Percentiles rank a stretch among this genome's conserved stretches.
These are phyloP conservation scores for Talaromyces sp. DNA, from an alignment of 2,329 filamentous ascomycete species.

Conservation along the genomic window DNA sequence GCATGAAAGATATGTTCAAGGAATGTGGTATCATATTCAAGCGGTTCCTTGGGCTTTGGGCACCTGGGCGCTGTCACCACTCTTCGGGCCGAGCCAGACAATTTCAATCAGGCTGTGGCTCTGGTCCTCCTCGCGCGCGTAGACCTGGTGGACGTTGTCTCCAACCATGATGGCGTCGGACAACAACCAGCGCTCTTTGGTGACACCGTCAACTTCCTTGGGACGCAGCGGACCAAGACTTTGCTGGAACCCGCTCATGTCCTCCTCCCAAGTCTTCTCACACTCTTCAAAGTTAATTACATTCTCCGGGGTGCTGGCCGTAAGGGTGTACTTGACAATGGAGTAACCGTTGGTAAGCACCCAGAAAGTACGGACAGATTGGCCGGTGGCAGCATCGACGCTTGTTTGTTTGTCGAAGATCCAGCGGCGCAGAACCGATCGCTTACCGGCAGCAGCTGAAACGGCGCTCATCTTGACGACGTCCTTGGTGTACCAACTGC, in stretches of 20 bases:
- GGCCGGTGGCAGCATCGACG: constrained; percentile 30
- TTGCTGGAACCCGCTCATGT: constrained; percentile 35
- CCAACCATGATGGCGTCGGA: constrained; percentile 34
- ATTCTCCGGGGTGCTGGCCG: constrained; percentile 29
- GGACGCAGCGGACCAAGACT: constrained; percentile 36
- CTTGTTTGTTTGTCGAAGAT: constrained; percentile 38
- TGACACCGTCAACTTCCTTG: constrained; percentile 34
- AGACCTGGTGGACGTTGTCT: constrained; percentile 40
- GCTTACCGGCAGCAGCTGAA: constrained; percentile 34
- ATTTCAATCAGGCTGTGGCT: constrained; percentile 40
- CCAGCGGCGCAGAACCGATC: constrained; percentile 40
- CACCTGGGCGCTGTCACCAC: constrained; percentile 31
- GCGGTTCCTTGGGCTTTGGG: constrained; percentile 20
- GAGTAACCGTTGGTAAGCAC: constrained; percentile 42
- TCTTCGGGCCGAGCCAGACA: constrained; percentile 38
- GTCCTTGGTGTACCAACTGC: constrained; percentile 41
- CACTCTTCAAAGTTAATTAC: constrained; percentile 38
- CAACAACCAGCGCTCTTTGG: constrained; percentile 39
- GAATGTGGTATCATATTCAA: constrained; percentile 9
- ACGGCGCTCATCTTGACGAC: constrained; percentile 42
- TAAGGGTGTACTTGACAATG: constrained; percentile 38
- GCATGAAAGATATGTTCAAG: constrained; percentile 11
- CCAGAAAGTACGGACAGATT: constrained; percentile 35
- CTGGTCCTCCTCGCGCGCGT: constrained; percentile 35
- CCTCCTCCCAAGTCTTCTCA: constrained; percentile 43